A percentile compares a stretch with the other conserved stretches of the same genome.
phyloP scores from a whole-genome alignment of 208 protist species.

The Porcisia hertigi region DNA sequence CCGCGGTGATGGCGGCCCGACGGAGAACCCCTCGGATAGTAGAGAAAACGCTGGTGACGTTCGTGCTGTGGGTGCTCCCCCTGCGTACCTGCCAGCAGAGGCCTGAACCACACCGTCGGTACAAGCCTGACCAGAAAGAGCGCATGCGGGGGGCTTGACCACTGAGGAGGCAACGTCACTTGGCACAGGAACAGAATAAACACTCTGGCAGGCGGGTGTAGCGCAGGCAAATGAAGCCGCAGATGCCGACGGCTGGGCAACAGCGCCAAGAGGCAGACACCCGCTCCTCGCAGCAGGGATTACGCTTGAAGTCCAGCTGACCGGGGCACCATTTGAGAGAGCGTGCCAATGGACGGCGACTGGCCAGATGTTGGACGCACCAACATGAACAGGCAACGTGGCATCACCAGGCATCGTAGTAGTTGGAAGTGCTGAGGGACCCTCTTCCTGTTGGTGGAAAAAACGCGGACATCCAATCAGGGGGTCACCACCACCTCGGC shows the following conservation, averaged over 20 bases:
- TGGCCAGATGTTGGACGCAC: neutral
- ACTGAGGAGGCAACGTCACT: neutral
- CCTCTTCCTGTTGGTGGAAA: neutral
- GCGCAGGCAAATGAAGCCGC: neutral
- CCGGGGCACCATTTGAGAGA: neutral
- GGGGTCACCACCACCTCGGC: neutral
- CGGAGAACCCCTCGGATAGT: neutral
- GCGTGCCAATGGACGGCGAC: neutral
- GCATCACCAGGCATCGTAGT: neutral
- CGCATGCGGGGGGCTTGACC: neutral
- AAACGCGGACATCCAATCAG: neutral
- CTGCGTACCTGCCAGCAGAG: neutral
- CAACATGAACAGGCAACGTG: neutral
- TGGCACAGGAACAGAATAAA: neutral
- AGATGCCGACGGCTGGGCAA: neutral
- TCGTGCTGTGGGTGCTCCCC: neutral
- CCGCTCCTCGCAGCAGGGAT: neutral
- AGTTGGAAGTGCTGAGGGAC: neutral
- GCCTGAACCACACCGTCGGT: neutral
- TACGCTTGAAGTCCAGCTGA: neutral
- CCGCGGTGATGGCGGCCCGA: slow-evolving; percentile 3
- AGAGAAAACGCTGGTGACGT: neutral
- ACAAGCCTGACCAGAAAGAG: neutral
- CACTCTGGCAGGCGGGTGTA: neutral
- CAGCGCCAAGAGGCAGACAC: neutral